phyloP scores from a whole-genome alignment of 202 grass and related monocot species.

The Eragrostis tef region DNA sequence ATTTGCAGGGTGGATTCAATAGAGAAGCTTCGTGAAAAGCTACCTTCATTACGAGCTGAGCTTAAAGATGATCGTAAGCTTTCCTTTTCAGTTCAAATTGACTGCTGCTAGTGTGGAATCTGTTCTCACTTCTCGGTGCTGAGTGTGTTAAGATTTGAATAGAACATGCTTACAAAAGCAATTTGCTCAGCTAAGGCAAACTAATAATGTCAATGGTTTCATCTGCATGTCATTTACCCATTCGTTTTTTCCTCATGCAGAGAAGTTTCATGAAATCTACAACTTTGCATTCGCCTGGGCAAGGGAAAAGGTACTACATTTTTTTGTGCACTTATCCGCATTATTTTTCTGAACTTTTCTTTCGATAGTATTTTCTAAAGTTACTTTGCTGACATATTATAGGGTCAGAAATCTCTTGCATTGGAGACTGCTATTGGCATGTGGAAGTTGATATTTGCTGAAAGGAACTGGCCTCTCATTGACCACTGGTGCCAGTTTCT shows the following conservation, averaged over 20 bases:
- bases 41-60: conserved; percentile 83
- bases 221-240: conserved; percentile 25
- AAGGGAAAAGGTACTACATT: conserved; percentile 70
- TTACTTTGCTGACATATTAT: not conserved
- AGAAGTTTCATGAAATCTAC: conserved; percentile 91
- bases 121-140: not conserved
- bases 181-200: not conserved
- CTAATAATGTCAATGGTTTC: not conserved
- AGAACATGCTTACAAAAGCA: not conserved
- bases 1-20: conserved; percentile 87
- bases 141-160: not conserved
- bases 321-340: not conserved
- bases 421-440: conserved; percentile 88
- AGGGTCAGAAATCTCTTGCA: conserved; percentile 88
- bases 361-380: conserved; percentile 1
- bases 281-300: conserved; percentile 88
- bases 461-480: conserved; percentile 79
- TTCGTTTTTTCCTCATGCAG: conserved; percentile 53
- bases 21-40: conserved; percentile 84
- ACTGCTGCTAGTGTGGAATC: not conserved
- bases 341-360: not conserved
- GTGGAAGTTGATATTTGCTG: conserved; percentile 82
- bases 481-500: conserved; percentile 87
- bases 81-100: not conserved
- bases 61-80: conserved; percentile 89